Base-by-base conservation (phyloP, 371 early-diverging fungal species). In the Mucor velutinosus region DNA sequence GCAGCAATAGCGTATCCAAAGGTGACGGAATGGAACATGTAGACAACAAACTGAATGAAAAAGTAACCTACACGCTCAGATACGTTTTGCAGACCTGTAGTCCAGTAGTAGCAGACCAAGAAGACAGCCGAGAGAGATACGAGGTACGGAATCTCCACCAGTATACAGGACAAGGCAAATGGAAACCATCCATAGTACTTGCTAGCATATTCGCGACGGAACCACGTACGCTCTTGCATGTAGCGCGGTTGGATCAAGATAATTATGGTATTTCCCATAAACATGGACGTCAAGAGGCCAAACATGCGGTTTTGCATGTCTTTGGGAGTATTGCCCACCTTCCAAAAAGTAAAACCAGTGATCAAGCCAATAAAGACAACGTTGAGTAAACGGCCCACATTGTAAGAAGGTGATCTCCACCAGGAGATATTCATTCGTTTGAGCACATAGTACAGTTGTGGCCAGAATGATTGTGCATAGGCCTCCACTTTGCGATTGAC, bases 321-420 rank as follows among this genome's bases (percentile, higher is more conserved):
- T 17, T 81, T 66, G n/a, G 86, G 74, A 11, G 87, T 74, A 57
- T 75, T 33, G 14, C 81, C 81, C 6, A 87, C 73, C 55, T 88
- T 84, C 84, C 81, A 90, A 74, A 89, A 94, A 8, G 93, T 84
- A 80, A 94, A 89, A 32, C 92, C 93, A 62, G 89, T 84, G 32
- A 90, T 76, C 17, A 91, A 75, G n/a, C 85, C 89, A 66, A 82
- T 77, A 60, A 86, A 71, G 68, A 73, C 55, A 62, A 79, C 79
- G 65, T 84, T 80, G 55, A 76, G 76, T 45, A 86, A 51, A 64
- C 88, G 87, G 57, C 89, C 89, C 67, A 89, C 72, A 71, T 91
- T 91, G 77, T 89, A 91, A 32, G 76, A 67, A 53, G 89, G 89
- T 30, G 79, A 78, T 19, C 91, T 82, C 88, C 88, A 91, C 81